Base-by-base conservation (phyloP, 2,329 filamentous ascomycete genomes). In the Hymenoscyphus fraxineus region DNA sequence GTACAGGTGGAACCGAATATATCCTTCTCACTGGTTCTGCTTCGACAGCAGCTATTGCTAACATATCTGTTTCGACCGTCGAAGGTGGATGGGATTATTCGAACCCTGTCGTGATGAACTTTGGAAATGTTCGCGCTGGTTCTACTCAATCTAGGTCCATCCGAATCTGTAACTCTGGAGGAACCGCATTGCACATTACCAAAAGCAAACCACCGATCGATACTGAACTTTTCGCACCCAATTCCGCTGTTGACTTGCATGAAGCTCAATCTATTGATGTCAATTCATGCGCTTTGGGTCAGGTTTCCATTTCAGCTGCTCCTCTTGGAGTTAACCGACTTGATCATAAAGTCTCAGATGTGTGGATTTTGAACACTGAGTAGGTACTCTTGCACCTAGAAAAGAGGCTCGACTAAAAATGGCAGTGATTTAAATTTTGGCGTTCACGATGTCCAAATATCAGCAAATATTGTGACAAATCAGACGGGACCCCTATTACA, bases 291-390 rank as follows among this genome's bases (percentile, higher is more conserved):
- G 73, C 74, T 10, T 63, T 69, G 2, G 76, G 73, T 19, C 72
- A 71, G 13, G 72, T 77, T 0, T 73, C 73, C 3, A 74, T 77
- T 55, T 73, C 73, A 57, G 70, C 75, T 2, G 70, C 71, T 6
- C 68, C 73, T 0, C 62, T 74, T 1, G 73, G 75, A 31, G 73
- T 74, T 1, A 74, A 76, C 58, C 69, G 70, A n/a, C 71, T 70
- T 3, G 65, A 70, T 10, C 74, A 77, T 47, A 59, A 65, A 15
- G 68, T 77, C 1, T 70, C 66, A 1, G 73, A 72, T 44, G 58
- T 70, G 3, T 81, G 79, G 79, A 77, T 76, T 4, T 67, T 80
- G 59, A 80, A 79, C 64, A 77, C 76, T 1, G 77, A 79, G 68
- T 67, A 60, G 63, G 65, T 58, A 12, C 3, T 5, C 1, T 12